Base-by-base conservation (phyloP, 257 asterid species). In the Solanum chiquidenum region DNA sequence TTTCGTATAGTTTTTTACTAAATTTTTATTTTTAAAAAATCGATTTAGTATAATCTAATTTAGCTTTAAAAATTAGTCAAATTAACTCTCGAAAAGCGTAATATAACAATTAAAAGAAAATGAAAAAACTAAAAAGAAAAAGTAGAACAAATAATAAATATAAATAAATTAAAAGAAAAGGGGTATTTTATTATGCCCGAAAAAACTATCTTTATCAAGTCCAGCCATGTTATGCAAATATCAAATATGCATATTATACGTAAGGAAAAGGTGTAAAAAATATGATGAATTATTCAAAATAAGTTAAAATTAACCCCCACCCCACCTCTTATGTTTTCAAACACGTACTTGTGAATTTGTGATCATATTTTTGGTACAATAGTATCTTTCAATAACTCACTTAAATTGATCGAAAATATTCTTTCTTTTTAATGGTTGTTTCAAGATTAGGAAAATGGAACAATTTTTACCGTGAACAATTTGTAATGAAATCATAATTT, bases 11-110 rank as follows among this genome's bases (percentile, higher is more conserved):
- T 1, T 40, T 10, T 11, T 9, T 0, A 0, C 10, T 9, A 40
- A 40, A 0, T 40, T 40, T 9, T 40, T 40, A 0, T 40, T 40
- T 8, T 40, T 0, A 3, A 8, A 49, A 11, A 8, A 49, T 0
- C 0, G 0, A 49, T 5, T 16, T 16, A 52, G 1, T 52, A 16
- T 52, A 6, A 52, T 52, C 0, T 52, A 52, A 52, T 52, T 52
- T 16, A 16, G 3, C 8, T 49, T 16, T 52, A 52, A 52, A 52
- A 18, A 18, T 18, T 18, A 52, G 1, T 52, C 3, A 20, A 18
- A 55, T 20, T 55, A 55, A 55, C 11, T 55, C n/a, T 6, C 0
- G 0, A 55, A 55, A 55, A 3, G 11, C 0, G 4, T 7, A 3
- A 3, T 18, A 55, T 55, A 1, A 55, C 25, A 2, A 20, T 10